These are phyloP conservation scores for Arabis alpina DNA, from an alignment of 345 rosid genomes.

Conservation along the genomic window DNA sequence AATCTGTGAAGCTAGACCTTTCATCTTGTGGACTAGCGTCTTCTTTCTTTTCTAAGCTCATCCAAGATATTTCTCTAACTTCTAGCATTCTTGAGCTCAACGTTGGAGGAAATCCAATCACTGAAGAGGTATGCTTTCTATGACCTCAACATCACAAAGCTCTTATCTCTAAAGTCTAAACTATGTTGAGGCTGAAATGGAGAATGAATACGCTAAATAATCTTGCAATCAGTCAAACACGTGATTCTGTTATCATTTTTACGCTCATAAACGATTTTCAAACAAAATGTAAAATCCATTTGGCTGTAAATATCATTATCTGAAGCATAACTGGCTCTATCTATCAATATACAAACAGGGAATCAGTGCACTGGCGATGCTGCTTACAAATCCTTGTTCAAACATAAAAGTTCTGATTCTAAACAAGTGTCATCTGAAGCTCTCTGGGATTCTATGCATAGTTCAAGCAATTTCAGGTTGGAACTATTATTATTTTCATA, in stretches of 20 bases:
- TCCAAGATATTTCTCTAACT: constrained; percentile 42
- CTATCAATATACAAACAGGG: constrained; percentile 58
- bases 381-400: constrained; percentile 67
- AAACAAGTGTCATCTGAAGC: constrained; percentile 79
- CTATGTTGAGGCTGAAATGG: constrained; percentile 6
- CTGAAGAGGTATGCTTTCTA: constrained; percentile 62
- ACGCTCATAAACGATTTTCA: background rate
- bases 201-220: constrained; percentile 1
- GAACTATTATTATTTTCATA: background rate
- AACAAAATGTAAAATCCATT: background rate
- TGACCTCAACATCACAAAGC: constrained; percentile 18
- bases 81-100: constrained; percentile 67
- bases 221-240: constrained; percentile 17
- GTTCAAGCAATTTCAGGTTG: constrained; percentile 78
- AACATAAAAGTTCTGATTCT: constrained; percentile 63
- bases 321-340: constrained; percentile 3
- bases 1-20: constrained; percentile 74
- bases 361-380: constrained; percentile 52
- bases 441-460: constrained; percentile 64
- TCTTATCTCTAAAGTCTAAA: constrained; percentile 5
- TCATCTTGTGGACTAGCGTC: constrained; percentile 69
- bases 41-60: constrained; percentile 50
- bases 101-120: constrained; percentile 73
- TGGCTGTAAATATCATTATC: background rate
- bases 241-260: constrained; percentile 5